Conservation (phyloP, 2,329 filamentous ascomycete genomes). For the Claviceps humidiphila region DNA sequence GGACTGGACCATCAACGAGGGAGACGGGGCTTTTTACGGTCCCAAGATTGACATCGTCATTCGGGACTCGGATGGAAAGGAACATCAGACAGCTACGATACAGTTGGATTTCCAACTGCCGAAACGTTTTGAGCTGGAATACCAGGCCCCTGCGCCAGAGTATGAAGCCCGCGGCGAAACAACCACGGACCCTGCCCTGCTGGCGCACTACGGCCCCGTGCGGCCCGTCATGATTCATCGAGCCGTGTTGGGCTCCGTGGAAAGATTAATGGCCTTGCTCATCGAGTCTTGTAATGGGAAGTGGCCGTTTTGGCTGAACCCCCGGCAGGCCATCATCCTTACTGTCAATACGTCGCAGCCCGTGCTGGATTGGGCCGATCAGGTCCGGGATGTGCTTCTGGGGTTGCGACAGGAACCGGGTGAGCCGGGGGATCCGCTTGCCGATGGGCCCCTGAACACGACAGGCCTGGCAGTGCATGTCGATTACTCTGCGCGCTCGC, state of each 20-base stretch:
- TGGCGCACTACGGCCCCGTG: constrained; percentile 44
- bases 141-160: constrained; percentile 55
- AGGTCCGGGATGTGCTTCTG: constrained; percentile 35
- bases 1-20: constrained; percentile 62
- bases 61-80: constrained; percentile 66
- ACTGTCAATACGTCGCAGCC: constrained; percentile 52
- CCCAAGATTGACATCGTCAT: constrained; percentile 85
- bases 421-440: constrained; percentile 21
- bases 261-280: constrained; percentile 71
- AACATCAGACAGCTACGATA: constrained; percentile 79
- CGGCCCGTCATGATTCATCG: constrained; percentile 71
- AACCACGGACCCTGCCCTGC: constrained; percentile 32
- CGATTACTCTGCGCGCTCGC: constrained; percentile 46
- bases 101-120: constrained; percentile 86
- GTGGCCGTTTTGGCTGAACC: constrained; percentile 84
- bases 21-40: constrained; percentile 82
- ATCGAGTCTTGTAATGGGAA: constrained; percentile 71
- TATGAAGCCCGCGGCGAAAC: constrained; percentile 40
- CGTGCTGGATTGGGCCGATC: constrained; percentile 36
- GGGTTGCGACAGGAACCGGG: constrained; percentile 26
- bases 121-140: constrained; percentile 65
- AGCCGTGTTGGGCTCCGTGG: constrained; percentile 71
- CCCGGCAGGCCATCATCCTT: constrained; percentile 61
- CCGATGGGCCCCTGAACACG: constrained; percentile 35
- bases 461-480: constrained; percentile 56